Conservation (phyloP, 225 moss, liverwort and hornwort genomes). For the Rhytidiadelphus loreus region DNA sequence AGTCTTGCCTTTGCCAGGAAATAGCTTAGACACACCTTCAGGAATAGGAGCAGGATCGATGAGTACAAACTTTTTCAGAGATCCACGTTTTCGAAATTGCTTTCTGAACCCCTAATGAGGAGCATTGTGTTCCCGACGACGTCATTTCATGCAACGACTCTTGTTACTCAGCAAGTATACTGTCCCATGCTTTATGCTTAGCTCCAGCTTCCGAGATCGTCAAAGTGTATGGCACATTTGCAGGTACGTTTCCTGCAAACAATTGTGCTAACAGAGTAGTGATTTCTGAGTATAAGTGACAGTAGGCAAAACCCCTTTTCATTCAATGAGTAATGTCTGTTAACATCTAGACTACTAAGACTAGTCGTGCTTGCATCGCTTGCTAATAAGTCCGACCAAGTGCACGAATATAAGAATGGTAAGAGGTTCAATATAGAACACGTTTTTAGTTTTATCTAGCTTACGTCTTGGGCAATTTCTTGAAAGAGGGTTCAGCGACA, state of each 20-base stretch:
- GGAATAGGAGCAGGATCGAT: background rate
- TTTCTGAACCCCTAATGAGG: background rate
- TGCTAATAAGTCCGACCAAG: background rate
- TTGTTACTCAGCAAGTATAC: background rate
- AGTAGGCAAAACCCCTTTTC: background rate
- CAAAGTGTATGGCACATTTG: background rate
- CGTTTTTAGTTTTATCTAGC: background rate
- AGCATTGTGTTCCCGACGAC: background rate
- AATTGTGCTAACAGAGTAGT: background rate
- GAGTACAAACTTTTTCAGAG: background rate
- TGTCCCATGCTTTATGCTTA: background rate
- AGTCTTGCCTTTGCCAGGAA: background rate
- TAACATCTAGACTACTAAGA: background rate
- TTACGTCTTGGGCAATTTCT: background rate
- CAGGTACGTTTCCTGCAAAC: background rate
- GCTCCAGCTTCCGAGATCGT: background rate
- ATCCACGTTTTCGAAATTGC: background rate
- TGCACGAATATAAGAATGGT: background rate
- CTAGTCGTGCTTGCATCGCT: background rate
- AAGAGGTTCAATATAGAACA: background rate
- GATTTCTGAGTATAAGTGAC: background rate
- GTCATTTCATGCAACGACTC: background rate
- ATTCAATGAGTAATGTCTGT: background rate
- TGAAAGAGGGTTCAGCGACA: background rate
- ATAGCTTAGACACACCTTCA: background rate